Base-by-base conservation (phyloP, 202 grass and related monocot species). In the Eragrostis tef region DNA sequence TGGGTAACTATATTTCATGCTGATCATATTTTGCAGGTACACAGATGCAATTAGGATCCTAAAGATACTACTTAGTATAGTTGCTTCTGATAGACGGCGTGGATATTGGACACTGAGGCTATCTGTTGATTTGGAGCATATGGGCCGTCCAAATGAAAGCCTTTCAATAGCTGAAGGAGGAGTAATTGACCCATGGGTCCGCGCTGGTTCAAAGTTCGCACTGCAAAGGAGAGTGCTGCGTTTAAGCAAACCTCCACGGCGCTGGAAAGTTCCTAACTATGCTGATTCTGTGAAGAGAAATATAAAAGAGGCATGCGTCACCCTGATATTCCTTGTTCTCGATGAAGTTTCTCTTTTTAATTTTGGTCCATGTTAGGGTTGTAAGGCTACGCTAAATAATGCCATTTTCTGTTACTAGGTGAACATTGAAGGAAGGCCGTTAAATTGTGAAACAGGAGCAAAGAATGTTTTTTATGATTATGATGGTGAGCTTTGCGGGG, bases 391-490 rank as follows among this genome's bases (percentile, higher is more conserved):
- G 49, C 31, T 67, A 61, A 54, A 66, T 48, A 78, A 73, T 53
- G n/a, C 14, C 19, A 54, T 74, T 6, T 49, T 81, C 21, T 67
- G 27, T 66, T 58, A 77, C 43, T 83, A 95, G 95, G 83, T 95
- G 63, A 90, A 77, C n/a, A 87, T 95, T 70, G 71, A 84, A 66
- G 92, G 95, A 80, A 91, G 90, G 83, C 90, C 92, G 53, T 84
- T 98, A 53, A 88, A 89, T 65, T 90, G 84, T 68, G 87, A 89
- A 81, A 85, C 70, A 68, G 88, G 92, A 86, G 74, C 83, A 66
- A 98, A 95, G 81, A 95, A 90, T 82, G 27, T 93, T 56, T 98
- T 93, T 77, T 98, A 95, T 85, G 95, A 87, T 64, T 98, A 98
- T 50, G 88, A 98, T 75, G 85, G 81, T 14, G 85, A 93, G 24